Percentiles rank a stretch among this genome's conserved stretches.
Conservation (phyloP, 768 basidiomycete genomes). For the Macrocybe gigantea region DNA sequence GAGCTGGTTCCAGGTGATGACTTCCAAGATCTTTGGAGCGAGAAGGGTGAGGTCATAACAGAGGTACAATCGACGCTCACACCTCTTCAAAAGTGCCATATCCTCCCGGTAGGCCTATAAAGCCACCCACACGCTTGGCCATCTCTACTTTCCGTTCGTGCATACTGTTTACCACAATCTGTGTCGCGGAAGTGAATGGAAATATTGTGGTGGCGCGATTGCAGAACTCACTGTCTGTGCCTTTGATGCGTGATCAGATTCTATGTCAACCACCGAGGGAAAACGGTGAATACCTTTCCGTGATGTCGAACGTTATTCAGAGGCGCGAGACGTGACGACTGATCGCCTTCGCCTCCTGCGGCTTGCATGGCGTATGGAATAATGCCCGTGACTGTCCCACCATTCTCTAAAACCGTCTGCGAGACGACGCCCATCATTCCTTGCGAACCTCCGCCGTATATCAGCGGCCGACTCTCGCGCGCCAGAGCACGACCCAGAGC, state of each 20-base stretch:
- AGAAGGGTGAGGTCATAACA: too few relatives aligned
- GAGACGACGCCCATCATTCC: slow-evolving; percentile 90
- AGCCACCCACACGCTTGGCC: slow-evolving; percentile 75
- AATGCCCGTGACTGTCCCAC: slow-evolving; percentile 74
- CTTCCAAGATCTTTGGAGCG: slow-evolving; percentile 67
- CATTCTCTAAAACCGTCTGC: slow-evolving; percentile 51
- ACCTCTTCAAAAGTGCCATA: slow-evolving; percentile 96
- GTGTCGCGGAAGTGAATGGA: background rate
- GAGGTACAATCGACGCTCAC: too few relatives aligned
- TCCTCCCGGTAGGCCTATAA: slow-evolving; percentile 88
- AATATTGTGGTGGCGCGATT: slow-evolving; percentile 3
- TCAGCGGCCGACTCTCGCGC: slow-evolving; percentile 48
- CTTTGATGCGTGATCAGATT: background rate
- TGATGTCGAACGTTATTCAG: slow-evolving; percentile 16
- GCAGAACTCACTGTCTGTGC: background rate
- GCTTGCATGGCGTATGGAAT: slow-evolving; percentile 72
- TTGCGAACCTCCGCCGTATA: slow-evolving; percentile 82
- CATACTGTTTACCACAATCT: slow-evolving; percentile 78
- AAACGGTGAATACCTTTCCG: slow-evolving; percentile 14
- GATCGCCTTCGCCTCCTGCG: slow-evolving; percentile 58
- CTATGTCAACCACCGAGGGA: slow-evolving; percentile 5
- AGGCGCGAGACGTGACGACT: slow-evolving; percentile 24
- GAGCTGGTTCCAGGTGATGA: slow-evolving; percentile 91
- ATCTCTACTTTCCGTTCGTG: slow-evolving; percentile 89
- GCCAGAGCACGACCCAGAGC: slow-evolving; percentile 76